phyloP scores from a whole-genome alignment of 805 yeast genomes.

The Metschnikowia picachoensis region DNA sequence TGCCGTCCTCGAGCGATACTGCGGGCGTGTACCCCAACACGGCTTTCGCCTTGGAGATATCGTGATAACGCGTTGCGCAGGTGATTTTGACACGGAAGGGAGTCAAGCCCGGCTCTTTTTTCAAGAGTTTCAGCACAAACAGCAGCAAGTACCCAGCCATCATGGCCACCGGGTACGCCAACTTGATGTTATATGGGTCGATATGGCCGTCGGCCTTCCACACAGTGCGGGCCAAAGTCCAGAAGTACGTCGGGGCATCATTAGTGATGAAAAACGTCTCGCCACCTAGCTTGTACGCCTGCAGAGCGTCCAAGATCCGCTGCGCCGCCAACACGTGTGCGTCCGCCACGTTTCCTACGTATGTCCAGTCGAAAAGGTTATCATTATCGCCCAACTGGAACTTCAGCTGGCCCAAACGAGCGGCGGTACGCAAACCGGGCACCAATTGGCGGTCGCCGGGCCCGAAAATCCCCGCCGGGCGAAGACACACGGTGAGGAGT shows the following conservation, averaged over 20 bases:
- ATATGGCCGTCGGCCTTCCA: slow-evolving; percentile 96
- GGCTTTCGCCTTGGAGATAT: slow-evolving; percentile 80
- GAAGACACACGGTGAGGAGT: slow-evolving; percentile 75
- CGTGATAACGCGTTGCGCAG: slow-evolving; percentile 91
- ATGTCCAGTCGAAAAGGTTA: slow-evolving; percentile 94
- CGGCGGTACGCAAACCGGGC: slow-evolving; percentile 84
- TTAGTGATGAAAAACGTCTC: slow-evolving; percentile 88
- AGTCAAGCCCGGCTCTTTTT: slow-evolving; percentile 90
- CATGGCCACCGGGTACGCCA: slow-evolving; percentile 74
- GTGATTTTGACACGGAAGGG: slow-evolving; percentile 92
- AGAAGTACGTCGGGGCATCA: slow-evolving; percentile 91
- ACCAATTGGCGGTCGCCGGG: slow-evolving; percentile 97
- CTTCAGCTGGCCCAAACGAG: slow-evolving; percentile 79
- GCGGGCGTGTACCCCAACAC: slow-evolving; percentile 76
- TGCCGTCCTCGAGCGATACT: slow-evolving; percentile 76
- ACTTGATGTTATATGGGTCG: slow-evolving; percentile 62
- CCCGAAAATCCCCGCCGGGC: slow-evolving; percentile 98
- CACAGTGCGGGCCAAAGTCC: slow-evolving; percentile 94
- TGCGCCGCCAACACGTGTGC: slow-evolving; percentile 92
- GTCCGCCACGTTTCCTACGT: slow-evolving; percentile 97
- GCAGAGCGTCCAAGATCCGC: slow-evolving; percentile 50
- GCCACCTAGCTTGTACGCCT: slow-evolving; percentile 60
- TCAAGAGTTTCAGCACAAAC: slow-evolving; percentile 60
- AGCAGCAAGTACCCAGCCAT: slow-evolving; percentile 79
- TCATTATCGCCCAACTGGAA: slow-evolving; percentile 94